Evolutionary conservation across 805 yeast species (phyloP).

Genomic region (Teunomyces cretensis): DNA sequence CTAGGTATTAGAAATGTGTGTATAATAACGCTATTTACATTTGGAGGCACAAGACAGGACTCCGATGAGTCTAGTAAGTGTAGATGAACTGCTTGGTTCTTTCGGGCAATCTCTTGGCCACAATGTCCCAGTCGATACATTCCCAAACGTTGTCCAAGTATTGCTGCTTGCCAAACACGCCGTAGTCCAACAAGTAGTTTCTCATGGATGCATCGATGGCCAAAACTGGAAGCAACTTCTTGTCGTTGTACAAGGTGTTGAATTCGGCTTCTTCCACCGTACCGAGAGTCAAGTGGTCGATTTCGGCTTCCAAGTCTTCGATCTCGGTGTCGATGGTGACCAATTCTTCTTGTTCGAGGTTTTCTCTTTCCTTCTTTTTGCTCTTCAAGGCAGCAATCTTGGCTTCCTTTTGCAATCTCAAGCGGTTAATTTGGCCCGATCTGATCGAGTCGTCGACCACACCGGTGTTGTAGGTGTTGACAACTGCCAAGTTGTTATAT

Average conservation of each 20-base stretch:
- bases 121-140: slow-evolving; percentile 45
- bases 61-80: slow-evolving; percentile 3
- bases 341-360: slow-evolving; percentile 12
- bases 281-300: slow-evolving; percentile 29
- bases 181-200: slow-evolving; percentile 70
- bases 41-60: neutral
- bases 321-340: slow-evolving; percentile 9
- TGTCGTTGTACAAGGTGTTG: slow-evolving; percentile 32
- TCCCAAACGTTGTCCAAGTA: slow-evolving; percentile 46
- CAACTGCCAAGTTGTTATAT: slow-evolving; percentile 56
- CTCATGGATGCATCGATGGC: slow-evolving; percentile 74
- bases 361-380: slow-evolving; percentile 23
- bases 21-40: slow-evolving; percentile 2
- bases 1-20: slow-evolving; percentile 8
- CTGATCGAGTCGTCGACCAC: slow-evolving; percentile 65
- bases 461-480: slow-evolving; percentile 90
- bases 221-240: slow-evolving; percentile 56
- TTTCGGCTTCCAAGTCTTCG: slow-evolving; percentile 9
- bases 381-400: slow-evolving; percentile 25
- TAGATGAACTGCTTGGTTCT: slow-evolving; percentile 20
- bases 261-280: slow-evolving; percentile 43
- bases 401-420: slow-evolving; percentile 35
- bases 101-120: slow-evolving; percentile 36
- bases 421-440: slow-evolving; percentile 50
- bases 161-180: slow-evolving; percentile 56